phyloP scores from a whole-genome alignment of 352 stramenopile species.

The Pythium chondricola region DNA sequence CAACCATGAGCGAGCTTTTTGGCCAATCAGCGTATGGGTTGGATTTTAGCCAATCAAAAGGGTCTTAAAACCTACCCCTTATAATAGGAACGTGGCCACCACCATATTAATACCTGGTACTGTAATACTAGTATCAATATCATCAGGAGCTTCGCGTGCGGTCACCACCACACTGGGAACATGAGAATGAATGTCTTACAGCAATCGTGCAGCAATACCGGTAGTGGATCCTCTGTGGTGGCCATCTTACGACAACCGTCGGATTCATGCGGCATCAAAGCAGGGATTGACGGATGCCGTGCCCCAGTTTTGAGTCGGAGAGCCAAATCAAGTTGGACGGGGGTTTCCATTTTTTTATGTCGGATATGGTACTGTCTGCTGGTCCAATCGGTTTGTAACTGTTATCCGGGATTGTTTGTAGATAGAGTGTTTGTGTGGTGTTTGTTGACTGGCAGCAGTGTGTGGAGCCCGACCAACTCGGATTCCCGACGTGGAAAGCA shows the following conservation, averaged over 20 bases:
- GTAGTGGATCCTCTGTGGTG: too few species aligned
- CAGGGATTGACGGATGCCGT: too few species aligned
- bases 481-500: background rate
- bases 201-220: too few species aligned
- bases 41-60: constrained; percentile 9
- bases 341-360: constrained; percentile 3
- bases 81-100: constrained; percentile 3
- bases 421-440: constrained; percentile 20
- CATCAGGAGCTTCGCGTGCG: too few species aligned
- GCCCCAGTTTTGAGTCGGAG: background rate
- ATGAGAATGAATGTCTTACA: too few species aligned
- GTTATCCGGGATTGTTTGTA: constrained; percentile 12
- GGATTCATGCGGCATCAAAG: too few species aligned
- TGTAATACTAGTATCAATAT: background rate
- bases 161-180: too few species aligned
- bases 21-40: too few species aligned
- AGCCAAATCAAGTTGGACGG: background rate
- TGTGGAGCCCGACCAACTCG: background rate
- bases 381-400: constrained; percentile 4
- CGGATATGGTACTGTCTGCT: background rate
- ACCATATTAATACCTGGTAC: background rate
- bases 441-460: constrained; percentile 22
- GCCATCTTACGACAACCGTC: too few species aligned
- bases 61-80: constrained; percentile 4
- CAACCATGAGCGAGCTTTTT: constrained; percentile 4